phyloP scores from a whole-genome alignment of 345 rosid species.

The Eucalyptus regnans region DNA sequence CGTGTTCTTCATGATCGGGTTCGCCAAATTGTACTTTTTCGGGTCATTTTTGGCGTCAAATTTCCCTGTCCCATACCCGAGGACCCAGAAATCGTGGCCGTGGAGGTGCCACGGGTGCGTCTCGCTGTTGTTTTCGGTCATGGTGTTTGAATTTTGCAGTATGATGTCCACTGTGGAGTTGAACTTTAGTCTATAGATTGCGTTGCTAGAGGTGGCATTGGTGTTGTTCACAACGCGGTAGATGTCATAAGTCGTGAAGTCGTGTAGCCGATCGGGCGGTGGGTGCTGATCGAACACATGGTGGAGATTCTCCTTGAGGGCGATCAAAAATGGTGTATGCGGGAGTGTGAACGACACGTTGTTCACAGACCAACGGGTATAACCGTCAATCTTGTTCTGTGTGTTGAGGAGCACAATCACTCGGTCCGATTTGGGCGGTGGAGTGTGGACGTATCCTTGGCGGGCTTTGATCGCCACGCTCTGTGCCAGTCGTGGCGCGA shows the following conservation, averaged over 20 bases:
- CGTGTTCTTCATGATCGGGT: slow-evolving; percentile 77
- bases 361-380: slow-evolving; percentile 42
- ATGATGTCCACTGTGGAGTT: slow-evolving; percentile 49
- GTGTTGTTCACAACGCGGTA: neutral
- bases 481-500: slow-evolving; percentile 15
- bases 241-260: slow-evolving; percentile 11
- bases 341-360: slow-evolving; percentile 50
- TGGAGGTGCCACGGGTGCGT: slow-evolving; percentile 87
- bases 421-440: slow-evolving; percentile 28
- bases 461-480: slow-evolving; percentile 42
- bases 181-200: slow-evolving; percentile 34
- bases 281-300: slow-evolving; percentile 24
- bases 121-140: slow-evolving; percentile 28
- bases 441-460: slow-evolving; percentile 15
- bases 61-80: slow-evolving; percentile 60
- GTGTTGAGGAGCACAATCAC: slow-evolving; percentile 50
- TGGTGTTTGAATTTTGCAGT: slow-evolving; percentile 52
- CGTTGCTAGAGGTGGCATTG: slow-evolving; percentile 23
- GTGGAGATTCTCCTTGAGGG: slow-evolving; percentile 29
- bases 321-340: slow-evolving; percentile 44
- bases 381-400: slow-evolving; percentile 30
- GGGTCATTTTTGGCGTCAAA: slow-evolving; percentile 33
- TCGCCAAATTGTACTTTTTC: slow-evolving; percentile 26
- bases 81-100: slow-evolving; percentile 80
- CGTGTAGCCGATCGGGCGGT: slow-evolving; percentile 27